Conservation (phyloP, 768 basidiomycete genomes). For the Russula earlei region DNA sequence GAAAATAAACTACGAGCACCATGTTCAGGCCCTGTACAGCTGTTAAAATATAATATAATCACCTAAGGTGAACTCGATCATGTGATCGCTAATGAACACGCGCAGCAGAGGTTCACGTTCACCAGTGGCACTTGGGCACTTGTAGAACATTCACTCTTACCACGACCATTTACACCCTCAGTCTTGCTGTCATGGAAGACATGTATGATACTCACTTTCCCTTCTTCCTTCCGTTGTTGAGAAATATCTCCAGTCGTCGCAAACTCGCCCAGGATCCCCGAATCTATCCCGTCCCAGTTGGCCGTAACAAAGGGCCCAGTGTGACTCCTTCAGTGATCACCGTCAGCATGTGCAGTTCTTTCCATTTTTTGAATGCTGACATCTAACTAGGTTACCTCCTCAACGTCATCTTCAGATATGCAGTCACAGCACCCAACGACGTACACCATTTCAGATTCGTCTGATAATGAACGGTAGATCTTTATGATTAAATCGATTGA, state of each 20-base stretch:
- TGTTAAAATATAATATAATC: too few species aligned
- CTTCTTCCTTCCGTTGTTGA: not conserved
- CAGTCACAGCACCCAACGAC: not conserved
- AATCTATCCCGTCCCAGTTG: not conserved
- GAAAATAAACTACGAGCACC: too few species aligned
- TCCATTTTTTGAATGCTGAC: not conserved
- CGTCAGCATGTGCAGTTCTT: not conserved
- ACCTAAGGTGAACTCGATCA: too few species aligned
- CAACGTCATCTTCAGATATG: conserved; percentile 4
- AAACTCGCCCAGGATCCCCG: conserved; percentile 13
- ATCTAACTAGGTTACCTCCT: not conserved
- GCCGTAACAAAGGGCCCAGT: not conserved
- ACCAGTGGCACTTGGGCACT: too few species aligned
- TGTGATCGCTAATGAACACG: too few species aligned
- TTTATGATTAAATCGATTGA: not conserved
- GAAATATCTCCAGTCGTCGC: conserved; percentile 5
- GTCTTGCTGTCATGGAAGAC: conserved; percentile 4
- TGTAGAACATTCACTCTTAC: not conserved
- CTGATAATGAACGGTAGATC: conserved; percentile 21
- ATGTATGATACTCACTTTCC: not conserved
- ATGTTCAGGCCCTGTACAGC: too few species aligned
- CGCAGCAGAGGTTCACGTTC: too few species aligned
- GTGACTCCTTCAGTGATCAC: not conserved
- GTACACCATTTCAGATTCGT: conserved; percentile 11
- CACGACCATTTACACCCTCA: not conserved